Evolutionary conservation across 306 rosid genomes (phyloP).

Genomic region (Aeschynomene evenia): DNA sequence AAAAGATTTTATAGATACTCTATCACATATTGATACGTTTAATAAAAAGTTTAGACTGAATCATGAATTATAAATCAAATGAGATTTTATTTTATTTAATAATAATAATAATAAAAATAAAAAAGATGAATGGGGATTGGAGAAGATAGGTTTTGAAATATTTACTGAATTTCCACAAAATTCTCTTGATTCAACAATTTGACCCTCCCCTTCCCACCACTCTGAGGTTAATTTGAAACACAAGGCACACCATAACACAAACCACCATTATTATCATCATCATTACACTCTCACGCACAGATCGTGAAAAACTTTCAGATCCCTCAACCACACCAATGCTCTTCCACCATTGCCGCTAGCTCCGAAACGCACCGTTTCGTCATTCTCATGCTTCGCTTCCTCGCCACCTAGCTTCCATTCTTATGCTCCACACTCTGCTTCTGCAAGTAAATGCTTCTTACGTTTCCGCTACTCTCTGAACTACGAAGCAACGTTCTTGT

Average conservation of each 20-base stretch:
- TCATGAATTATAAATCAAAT: no score
- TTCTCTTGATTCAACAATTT: neutral
- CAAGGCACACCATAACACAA: slow-evolving; percentile 32
- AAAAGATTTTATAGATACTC: no score
- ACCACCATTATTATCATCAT: slow-evolving; percentile 21
- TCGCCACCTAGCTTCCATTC: neutral
- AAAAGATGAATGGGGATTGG: neutral
- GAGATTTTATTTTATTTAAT: no score
- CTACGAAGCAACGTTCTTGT: slow-evolving; percentile 25
- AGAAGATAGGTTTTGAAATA: slow-evolving; percentile 20
- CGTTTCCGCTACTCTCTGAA: slow-evolving; percentile 18
- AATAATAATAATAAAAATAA: neutral
- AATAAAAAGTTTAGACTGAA: no score
- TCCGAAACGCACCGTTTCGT: neutral
- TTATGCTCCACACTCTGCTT: slow-evolving; percentile 21
- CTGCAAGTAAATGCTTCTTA: slow-evolving; percentile 7
- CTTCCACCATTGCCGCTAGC: neutral
- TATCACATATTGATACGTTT: no score
- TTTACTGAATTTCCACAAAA: slow-evolving; percentile 12
- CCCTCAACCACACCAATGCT: slow-evolving; percentile 9
- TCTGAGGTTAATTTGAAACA: slow-evolving; percentile 40
- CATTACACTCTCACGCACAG: slow-evolving; percentile 23
- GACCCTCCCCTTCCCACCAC: slow-evolving; percentile 42
- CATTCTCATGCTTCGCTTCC: neutral
- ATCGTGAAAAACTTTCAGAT: slow-evolving; percentile 53